phyloP scores from a whole-genome alignment of 768 basidiomycete species.

The Kwoniella shandongensis region DNA sequence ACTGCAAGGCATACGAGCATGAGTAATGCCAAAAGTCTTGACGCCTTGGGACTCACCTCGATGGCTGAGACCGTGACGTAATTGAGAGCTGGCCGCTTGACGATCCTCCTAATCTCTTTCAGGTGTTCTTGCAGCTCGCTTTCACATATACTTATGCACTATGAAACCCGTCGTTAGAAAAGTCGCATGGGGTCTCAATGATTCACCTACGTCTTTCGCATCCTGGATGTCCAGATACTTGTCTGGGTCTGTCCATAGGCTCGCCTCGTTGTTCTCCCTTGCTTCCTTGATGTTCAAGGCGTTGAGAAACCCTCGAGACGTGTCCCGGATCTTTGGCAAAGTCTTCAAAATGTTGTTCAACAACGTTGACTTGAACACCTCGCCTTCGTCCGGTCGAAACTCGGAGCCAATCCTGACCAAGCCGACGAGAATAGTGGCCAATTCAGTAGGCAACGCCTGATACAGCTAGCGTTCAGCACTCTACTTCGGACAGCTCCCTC shows the following conservation, averaged over 20 bases:
- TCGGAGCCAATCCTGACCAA: conserved; percentile 69
- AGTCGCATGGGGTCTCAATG: not conserved
- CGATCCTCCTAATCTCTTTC: conserved; percentile 66
- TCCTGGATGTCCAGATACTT: conserved; percentile 63
- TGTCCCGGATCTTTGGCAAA: conserved; percentile 65
- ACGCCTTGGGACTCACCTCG: conserved; percentile 64
- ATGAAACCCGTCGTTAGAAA: conserved; percentile 6
- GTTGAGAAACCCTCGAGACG: conserved; percentile 61
- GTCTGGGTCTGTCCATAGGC: conserved; percentile 66
- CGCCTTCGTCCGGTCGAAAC: conserved; percentile 58
- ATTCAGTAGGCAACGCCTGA: conserved; percentile 75
- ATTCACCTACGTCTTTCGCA: conserved; percentile 61
- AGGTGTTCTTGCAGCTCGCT: conserved; percentile 73
- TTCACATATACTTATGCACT: conserved; percentile 71
- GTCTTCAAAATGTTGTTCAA: conserved; percentile 70
- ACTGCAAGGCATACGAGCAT: conserved; percentile 57
- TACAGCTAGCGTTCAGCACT: conserved; percentile 51
- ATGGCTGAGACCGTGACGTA: conserved; percentile 68
- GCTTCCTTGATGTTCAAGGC: conserved; percentile 66
- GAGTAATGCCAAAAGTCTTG: not conserved
- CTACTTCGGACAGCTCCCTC: not conserved
- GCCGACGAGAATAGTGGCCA: conserved; percentile 70
- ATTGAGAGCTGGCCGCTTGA: conserved; percentile 71
- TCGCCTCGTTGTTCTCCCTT: conserved; percentile 65
- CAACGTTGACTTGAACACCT: conserved; percentile 65